Evolutionary conservation across 371 early-diverging fungal genomes (phyloP).

Genomic region (Mortierella polycephala): DNA sequence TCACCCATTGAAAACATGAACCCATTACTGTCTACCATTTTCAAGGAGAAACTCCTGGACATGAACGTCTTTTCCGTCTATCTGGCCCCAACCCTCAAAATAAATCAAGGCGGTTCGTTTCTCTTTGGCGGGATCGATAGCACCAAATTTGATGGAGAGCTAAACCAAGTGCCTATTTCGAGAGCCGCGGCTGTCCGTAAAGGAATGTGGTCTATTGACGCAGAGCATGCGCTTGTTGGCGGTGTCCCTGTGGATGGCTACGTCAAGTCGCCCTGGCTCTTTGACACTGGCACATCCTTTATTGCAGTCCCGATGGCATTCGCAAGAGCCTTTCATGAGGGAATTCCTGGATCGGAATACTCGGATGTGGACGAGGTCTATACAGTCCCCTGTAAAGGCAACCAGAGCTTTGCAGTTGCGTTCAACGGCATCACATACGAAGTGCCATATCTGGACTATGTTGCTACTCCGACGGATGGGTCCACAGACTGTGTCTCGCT

Average conservation of each 20-base stretch:
- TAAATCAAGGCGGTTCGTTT: constrained; percentile 45
- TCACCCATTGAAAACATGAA: constrained; percentile 29
- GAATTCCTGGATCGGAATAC: constrained; percentile 31
- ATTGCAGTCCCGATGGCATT: constrained; percentile 47
- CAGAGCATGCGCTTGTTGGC: constrained; percentile 27
- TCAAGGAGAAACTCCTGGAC: constrained; percentile 38
- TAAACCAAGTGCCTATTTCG: constrained; percentile 43
- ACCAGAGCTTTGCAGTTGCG: constrained; percentile 34
- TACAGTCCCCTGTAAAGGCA: constrained; percentile 43
- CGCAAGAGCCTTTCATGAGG: constrained; percentile 42
- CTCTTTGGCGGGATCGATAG: constrained; percentile 50
- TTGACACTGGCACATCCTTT: constrained; percentile 54
- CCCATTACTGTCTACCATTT: constrained; percentile 38
- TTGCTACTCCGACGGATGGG: constrained; percentile 9
- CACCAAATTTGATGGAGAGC: constrained; percentile 29
- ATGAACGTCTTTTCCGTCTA: constrained; percentile 55
- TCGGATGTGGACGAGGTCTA: constrained; percentile 20
- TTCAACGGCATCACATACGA: constrained; percentile 41
- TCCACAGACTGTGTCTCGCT: constrained; percentile 32
- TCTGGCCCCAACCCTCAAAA: constrained; percentile 14
- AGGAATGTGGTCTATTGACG: constrained; percentile 51
- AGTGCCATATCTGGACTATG: constrained; percentile 42
- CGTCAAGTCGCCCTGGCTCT: constrained; percentile 43
- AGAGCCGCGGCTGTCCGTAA: constrained; percentile 12
- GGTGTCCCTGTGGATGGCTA: constrained; percentile 28